phyloP scores from a whole-genome alignment of 495 filamentous ascomycete species.

The Neurospora cerealis region DNA sequence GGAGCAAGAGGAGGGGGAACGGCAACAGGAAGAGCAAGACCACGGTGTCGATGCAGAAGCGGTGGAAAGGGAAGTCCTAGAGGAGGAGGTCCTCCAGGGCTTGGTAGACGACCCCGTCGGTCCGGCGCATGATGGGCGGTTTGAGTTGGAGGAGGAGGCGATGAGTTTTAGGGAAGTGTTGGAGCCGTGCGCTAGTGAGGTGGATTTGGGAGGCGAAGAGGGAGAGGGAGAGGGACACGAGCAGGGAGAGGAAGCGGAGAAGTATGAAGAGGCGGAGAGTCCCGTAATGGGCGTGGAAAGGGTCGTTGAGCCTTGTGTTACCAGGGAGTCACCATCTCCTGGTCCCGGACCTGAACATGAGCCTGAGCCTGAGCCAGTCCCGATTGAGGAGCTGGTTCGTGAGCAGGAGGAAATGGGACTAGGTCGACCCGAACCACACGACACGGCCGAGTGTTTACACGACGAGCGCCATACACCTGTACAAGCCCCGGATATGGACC shows the following conservation, averaged over 20 bases:
- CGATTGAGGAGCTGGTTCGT: not conserved
- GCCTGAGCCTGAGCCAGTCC: not conserved
- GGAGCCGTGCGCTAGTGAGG: not conserved
- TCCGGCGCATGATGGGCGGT: not conserved
- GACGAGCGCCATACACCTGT: not conserved
- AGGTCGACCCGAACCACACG: not conserved
- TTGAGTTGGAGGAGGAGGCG: not conserved
- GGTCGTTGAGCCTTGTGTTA: not conserved
- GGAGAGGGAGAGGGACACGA: not conserved
- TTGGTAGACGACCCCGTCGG: not conserved
- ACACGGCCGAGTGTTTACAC: not conserved
- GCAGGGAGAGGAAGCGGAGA: not conserved
- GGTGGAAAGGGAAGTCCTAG: not conserved
- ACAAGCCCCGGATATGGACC: not conserved
- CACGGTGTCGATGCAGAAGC: not conserved
- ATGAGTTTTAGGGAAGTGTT: not conserved
- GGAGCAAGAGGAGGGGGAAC: not conserved
- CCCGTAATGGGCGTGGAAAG: not conserved
- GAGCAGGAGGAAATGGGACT: not conserved
- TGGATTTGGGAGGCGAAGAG: not conserved
- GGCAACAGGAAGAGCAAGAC: not conserved
- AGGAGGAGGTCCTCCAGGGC: not conserved
- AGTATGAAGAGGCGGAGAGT: not conserved
- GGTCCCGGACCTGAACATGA: not conserved
- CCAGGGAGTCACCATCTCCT: not conserved